Percentiles rank a stretch among this genome's conserved stretches.
These are phyloP conservation scores for Eugenia klotzschiana DNA, from an alignment of 441 rosid species.

Conservation along the genomic window DNA sequence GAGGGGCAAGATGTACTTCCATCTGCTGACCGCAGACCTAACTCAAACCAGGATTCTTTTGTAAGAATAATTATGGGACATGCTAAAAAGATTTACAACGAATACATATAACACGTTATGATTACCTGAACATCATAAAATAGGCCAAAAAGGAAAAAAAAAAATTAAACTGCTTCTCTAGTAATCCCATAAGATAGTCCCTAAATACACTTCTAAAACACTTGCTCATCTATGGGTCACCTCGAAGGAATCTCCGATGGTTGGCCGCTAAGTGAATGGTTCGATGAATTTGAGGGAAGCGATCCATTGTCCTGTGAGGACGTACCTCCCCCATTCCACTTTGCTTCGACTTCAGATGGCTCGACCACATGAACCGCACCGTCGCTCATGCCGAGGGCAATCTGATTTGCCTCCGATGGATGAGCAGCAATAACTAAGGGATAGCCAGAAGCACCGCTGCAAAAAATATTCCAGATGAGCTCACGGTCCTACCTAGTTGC, in stretches of 20 bases:
- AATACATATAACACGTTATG: neutral
- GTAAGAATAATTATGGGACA: neutral
- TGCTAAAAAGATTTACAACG: neutral
- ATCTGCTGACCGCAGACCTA: neutral
- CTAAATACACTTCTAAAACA: neutral
- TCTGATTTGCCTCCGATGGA: constrained; percentile 42
- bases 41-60: neutral
- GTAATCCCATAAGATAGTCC: neutral
- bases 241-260: constrained; percentile 28
- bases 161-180: neutral
- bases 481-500: neutral
- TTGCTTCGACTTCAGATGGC: constrained; percentile 26
- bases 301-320: constrained; percentile 31
- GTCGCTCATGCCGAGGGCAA: constrained; percentile 45
- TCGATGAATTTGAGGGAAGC: constrained; percentile 33
- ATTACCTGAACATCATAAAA: neutral
- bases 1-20: neutral
- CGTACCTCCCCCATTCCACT: constrained; percentile 23
- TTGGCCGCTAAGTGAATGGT: constrained; percentile 32
- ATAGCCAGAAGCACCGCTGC: constrained; percentile 13
- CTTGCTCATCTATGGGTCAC: constrained; percentile 11
- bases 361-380: constrained; percentile 36
- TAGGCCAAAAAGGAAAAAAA: neutral
- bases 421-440: constrained; percentile 39
- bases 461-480: neutral